phyloP scores from a whole-genome alignment of 2,329 filamentous ascomycete genomes.

The Harringtonia lauricola region DNA sequence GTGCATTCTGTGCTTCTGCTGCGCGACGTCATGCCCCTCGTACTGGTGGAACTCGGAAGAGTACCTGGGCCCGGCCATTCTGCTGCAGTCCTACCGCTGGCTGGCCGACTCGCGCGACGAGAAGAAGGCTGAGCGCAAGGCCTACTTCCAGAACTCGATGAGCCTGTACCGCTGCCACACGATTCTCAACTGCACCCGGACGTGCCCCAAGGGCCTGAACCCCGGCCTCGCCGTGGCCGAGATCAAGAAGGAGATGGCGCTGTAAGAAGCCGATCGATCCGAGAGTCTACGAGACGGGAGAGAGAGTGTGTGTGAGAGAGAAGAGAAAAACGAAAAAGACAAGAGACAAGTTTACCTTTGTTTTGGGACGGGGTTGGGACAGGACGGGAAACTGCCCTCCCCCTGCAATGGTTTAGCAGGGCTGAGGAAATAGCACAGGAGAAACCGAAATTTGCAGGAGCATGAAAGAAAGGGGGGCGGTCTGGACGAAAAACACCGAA shows the following conservation, averaged over 20 bases:
- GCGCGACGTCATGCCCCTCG: conserved; percentile 96
- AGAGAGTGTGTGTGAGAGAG: background rate
- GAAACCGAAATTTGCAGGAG: too few relatives aligned
- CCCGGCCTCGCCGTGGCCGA: conserved; percentile 90
- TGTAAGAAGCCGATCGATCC: conserved; percentile 25
- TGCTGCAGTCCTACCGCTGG: conserved; percentile 98
- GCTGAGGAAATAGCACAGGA: too few relatives aligned
- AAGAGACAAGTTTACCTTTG: background rate
- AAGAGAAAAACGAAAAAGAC: background rate
- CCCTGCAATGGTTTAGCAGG: too few relatives aligned
- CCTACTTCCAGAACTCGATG: conserved; percentile 95
- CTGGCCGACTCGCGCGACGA: conserved; percentile 90
- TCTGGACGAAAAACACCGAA: too few relatives aligned
- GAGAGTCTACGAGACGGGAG: too few relatives aligned
- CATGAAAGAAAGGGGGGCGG: too few relatives aligned
- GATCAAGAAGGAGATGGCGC: conserved; percentile 95
- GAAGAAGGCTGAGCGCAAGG: conserved; percentile 77
- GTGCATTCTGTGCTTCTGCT: conserved; percentile 98
- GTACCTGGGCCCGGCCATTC: conserved; percentile 92
- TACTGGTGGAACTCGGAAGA: conserved; percentile 99
- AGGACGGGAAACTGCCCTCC: too few relatives aligned
- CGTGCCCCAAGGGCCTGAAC: conserved; percentile 97
- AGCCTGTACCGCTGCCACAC: conserved; percentile 98
- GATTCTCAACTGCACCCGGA: conserved; percentile 96
- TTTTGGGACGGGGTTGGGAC: background rate